Evolutionary conservation across 148 eudicot genomes (phyloP).

Genomic region (Rhododendron griersonianum): DNA sequence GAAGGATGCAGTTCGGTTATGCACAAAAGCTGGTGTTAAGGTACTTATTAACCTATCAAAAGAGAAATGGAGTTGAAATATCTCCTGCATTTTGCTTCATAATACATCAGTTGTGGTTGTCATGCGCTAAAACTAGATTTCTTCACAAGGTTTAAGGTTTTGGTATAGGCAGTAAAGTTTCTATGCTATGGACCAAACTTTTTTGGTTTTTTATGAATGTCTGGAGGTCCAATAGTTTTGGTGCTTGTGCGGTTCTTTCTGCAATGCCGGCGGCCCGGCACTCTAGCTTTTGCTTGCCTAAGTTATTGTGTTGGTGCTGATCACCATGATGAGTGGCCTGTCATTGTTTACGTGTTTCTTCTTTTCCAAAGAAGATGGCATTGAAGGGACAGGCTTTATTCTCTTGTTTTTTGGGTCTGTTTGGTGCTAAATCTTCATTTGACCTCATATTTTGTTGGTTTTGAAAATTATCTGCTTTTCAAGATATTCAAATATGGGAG

Average conservation of each 20-base stretch:
- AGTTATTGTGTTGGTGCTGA: neutral
- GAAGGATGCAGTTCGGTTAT: slow-evolving; percentile 59
- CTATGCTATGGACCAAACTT: neutral
- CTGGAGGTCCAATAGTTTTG: neutral
- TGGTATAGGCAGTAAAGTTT: neutral
- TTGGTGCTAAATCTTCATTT: neutral
- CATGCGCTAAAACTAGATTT: neutral
- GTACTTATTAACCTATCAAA: slow-evolving; percentile 15
- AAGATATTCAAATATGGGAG: neutral
- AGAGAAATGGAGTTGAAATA: neutral
- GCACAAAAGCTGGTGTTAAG: slow-evolving; percentile 75
- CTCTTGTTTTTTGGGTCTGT: neutral
- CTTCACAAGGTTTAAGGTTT: neutral
- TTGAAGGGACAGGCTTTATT: neutral
- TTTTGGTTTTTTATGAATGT: neutral
- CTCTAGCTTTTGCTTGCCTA: neutral
- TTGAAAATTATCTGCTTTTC: neutral
- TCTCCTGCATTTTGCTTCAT: neutral
- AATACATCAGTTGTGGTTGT: neutral
- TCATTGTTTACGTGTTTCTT: neutral
- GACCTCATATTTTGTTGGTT: neutral
- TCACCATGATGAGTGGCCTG: neutral
- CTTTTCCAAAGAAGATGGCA: neutral
- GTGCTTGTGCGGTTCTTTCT: neutral
- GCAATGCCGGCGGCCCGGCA: neutral